Conservation (phyloP, 257 asterid genomes). For the Capsicum pubescens region DNA sequence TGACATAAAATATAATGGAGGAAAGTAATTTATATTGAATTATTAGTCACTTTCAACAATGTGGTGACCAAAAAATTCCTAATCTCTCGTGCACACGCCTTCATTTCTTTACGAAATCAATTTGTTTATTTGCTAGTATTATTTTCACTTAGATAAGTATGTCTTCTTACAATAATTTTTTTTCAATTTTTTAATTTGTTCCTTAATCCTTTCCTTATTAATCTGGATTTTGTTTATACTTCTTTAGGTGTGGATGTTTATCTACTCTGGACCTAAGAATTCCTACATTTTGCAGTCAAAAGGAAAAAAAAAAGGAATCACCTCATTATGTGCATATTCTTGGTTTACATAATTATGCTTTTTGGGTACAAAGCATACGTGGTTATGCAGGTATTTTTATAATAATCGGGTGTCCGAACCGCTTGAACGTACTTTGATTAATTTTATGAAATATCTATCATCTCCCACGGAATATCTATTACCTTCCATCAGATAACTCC, state of each 20-base stretch:
- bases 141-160: constrained; percentile 14
- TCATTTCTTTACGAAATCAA: constrained; percentile 32
- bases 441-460: too few relatives aligned
- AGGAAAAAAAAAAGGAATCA: neutral
- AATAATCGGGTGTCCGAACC: too few relatives aligned
- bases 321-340: neutral
- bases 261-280: constrained; percentile 29
- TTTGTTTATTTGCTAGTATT: neutral
- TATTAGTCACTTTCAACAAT: constrained; percentile 20
- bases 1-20: too few relatives aligned
- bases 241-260: constrained; percentile 29
- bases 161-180: constrained; percentile 1
- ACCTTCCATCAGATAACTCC: too few relatives aligned
- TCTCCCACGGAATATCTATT: too few relatives aligned
- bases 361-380: neutral
- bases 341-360: neutral
- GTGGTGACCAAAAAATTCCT: constrained; percentile 44
- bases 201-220: constrained; percentile 11
- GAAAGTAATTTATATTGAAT: neutral
- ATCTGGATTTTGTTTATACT: neutral
- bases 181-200: neutral
- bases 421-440: too few relatives aligned
- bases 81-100: constrained; percentile 39
- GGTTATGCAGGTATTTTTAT: neutral
- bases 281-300: neutral